Conservation (phyloP, 345 rosid genomes). For the Eucalyptus viminalis region DNA sequence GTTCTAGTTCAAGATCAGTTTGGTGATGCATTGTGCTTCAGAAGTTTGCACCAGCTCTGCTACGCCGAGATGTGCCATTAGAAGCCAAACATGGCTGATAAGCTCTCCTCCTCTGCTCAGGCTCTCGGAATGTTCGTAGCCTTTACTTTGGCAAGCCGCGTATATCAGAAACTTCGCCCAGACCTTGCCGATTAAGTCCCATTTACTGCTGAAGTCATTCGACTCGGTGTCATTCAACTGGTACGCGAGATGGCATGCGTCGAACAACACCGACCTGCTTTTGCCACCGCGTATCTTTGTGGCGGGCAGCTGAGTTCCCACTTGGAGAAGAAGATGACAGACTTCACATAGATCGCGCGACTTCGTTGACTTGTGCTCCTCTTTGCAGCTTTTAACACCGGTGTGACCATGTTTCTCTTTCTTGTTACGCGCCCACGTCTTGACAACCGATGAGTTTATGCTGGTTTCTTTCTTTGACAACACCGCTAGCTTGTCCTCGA, state of each 20-base stretch:
- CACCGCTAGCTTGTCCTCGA: too few species aligned
- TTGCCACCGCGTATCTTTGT: background rate
- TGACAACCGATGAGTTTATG: too few species aligned
- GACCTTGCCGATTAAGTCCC: background rate
- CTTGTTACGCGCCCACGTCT: too few species aligned
- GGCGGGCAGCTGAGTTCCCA: background rate
- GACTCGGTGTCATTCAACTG: background rate
- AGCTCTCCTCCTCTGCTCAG: slow-evolving; percentile 46
- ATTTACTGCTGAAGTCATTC: background rate
- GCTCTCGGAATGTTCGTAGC: slow-evolving; percentile 19
- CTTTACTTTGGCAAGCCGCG: slow-evolving; percentile 4
- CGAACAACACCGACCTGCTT: slow-evolving; percentile 14
- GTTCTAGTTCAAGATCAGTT: background rate
- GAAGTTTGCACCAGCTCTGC: slow-evolving; percentile 25
- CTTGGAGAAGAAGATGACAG: background rate
- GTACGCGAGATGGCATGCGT: slow-evolving; percentile 2
- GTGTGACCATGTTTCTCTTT: too few species aligned
- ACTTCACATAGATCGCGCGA: background rate
- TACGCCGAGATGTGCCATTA: slow-evolving; percentile 43
- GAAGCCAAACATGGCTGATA: slow-evolving; percentile 34
- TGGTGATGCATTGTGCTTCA: slow-evolving; percentile 26
- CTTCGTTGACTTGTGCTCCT: background rate
- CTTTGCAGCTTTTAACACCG: background rate
- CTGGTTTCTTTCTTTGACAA: too few species aligned
- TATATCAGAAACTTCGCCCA: slow-evolving; percentile 3